phyloP scores from a whole-genome alignment of 2,329 filamentous ascomycete genomes.

The Trichophyton verrucosum region DNA sequence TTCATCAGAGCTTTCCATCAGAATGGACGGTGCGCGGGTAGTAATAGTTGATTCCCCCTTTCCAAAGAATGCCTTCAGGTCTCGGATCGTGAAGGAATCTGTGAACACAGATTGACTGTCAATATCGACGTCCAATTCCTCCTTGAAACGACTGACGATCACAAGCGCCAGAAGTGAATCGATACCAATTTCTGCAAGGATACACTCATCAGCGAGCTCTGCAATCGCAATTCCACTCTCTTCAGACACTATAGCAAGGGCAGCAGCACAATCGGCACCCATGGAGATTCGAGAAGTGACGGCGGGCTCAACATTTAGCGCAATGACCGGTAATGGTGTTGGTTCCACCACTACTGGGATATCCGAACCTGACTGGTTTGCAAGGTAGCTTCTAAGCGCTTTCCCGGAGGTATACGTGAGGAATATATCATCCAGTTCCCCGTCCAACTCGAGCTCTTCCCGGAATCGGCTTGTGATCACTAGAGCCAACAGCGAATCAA shows the following conservation, averaged over 20 bases:
- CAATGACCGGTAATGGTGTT: neutral
- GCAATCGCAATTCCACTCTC: slow-evolving; percentile 9
- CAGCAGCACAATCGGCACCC: neutral
- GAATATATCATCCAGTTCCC: slow-evolving; percentile 16
- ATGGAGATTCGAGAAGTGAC: neutral
- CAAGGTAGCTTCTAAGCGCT: neutral
- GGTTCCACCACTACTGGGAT: neutral
- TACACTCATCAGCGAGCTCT: slow-evolving; percentile 7
- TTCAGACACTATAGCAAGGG: slow-evolving; percentile 7
- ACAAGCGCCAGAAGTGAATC: slow-evolving; percentile 11
- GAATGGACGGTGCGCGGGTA: neutral
- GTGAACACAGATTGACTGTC: neutral
- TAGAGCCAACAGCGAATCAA: slow-evolving; percentile 28
- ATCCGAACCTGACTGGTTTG: neutral
- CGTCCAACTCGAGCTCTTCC: slow-evolving; percentile 20
- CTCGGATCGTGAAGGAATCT: neutral
- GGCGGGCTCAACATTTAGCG: neutral
- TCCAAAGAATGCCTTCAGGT: slow-evolving; percentile 1
- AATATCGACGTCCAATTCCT: slow-evolving; percentile 31
- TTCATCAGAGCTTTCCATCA: neutral
- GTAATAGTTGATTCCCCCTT: neutral
- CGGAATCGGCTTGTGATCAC: slow-evolving; percentile 25
- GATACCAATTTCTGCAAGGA: slow-evolving; percentile 10
- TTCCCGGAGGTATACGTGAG: slow-evolving; percentile 15
- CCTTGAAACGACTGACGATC: slow-evolving; percentile 4